These are phyloP conservation scores for Hypoxylon sp. DNA, from an alignment of 2,329 filamentous ascomycete genomes.

Conservation along the genomic window DNA sequence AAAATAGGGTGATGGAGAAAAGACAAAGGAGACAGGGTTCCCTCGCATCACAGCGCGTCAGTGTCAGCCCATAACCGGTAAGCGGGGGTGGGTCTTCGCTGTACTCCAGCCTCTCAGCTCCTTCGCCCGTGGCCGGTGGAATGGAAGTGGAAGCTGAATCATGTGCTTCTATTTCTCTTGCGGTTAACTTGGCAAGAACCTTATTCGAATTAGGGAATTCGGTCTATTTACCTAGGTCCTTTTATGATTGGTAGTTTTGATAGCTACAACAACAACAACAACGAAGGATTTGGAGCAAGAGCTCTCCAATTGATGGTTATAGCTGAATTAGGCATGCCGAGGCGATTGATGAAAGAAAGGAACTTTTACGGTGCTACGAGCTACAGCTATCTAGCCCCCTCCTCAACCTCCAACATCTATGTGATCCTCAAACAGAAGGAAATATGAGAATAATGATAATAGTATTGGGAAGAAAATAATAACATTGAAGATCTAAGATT, in stretches of 20 bases:
- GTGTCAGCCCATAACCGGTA: conserved; percentile 39
- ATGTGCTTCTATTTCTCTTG: conserved; percentile 29
- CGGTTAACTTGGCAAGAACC: neutral
- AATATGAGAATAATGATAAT: neutral
- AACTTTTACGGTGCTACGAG: neutral
- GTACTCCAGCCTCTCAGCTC: conserved; percentile 36
- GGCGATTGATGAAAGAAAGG: conserved; percentile 5
- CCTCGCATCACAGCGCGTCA: conserved; percentile 28
- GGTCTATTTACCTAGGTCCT: neutral
- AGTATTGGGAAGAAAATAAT: neutral
- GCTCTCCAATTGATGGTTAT: neutral
- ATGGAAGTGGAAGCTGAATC: conserved; percentile 42
- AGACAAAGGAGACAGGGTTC: conserved; percentile 8
- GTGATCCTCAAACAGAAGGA: neutral
- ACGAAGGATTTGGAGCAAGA: neutral
- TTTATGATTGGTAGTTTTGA: neutral
- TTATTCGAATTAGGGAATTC: conserved; percentile 3
- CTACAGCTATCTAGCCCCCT: neutral
- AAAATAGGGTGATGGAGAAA: conserved; percentile 17
- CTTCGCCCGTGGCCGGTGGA: conserved; percentile 42
- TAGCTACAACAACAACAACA: conserved; percentile 11
- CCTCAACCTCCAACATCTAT: neutral
- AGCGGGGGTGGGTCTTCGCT: conserved; percentile 30
- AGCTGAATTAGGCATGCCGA: conserved; percentile 12
- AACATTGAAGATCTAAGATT: no score